These are phyloP conservation scores for Lasiodiplodia gonubiensis DNA, from an alignment of 2,329 filamentous ascomycete species.

Conservation along the genomic window DNA sequence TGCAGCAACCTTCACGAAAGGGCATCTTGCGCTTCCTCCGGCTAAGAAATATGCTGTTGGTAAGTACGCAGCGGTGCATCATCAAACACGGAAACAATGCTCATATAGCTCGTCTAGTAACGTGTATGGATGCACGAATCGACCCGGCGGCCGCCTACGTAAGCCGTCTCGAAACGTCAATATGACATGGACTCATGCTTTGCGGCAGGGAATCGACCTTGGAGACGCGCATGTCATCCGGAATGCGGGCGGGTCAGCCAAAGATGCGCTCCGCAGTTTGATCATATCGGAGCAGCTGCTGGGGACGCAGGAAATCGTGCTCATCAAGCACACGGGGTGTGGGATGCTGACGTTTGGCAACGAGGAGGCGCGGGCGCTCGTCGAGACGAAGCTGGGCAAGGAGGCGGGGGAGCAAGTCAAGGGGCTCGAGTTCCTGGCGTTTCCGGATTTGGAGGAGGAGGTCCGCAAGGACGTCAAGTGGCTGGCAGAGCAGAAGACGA, in stretches of 20 bases:
- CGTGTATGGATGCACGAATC: conserved; percentile 81
- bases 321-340: conserved; percentile 77
- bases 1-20: conserved; percentile 66
- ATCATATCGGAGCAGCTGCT: conserved; percentile 81
- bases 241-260: conserved; percentile 61
- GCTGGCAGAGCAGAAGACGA: conserved; percentile 61
- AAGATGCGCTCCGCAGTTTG: conserved; percentile 74
- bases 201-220: conserved; percentile 68
- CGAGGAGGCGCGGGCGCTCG: conserved; percentile 59
- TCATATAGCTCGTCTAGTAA: conserved; percentile 54
- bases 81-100: background rate
- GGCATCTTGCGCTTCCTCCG: conserved; percentile 70
- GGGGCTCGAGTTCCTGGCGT: conserved; percentile 68
- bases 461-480: conserved; percentile 70
- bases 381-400: conserved; percentile 65
- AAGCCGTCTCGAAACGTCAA: background rate
- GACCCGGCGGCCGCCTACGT: conserved; percentile 65
- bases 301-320: conserved; percentile 74
- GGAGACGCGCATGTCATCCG: conserved; percentile 81
- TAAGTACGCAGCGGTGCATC: conserved; percentile 42
- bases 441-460: conserved; percentile 66
- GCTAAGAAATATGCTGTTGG: conserved; percentile 70
- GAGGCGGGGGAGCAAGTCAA: conserved; percentile 54
- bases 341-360: conserved; percentile 75
- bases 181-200: background rate